A percentile compares a stretch with the other conserved stretches of the same genome.
These are phyloP conservation scores for Gnomoniopsis sp. DNA, from an alignment of 2,329 filamentous ascomycete genomes.

Conservation along the genomic window DNA sequence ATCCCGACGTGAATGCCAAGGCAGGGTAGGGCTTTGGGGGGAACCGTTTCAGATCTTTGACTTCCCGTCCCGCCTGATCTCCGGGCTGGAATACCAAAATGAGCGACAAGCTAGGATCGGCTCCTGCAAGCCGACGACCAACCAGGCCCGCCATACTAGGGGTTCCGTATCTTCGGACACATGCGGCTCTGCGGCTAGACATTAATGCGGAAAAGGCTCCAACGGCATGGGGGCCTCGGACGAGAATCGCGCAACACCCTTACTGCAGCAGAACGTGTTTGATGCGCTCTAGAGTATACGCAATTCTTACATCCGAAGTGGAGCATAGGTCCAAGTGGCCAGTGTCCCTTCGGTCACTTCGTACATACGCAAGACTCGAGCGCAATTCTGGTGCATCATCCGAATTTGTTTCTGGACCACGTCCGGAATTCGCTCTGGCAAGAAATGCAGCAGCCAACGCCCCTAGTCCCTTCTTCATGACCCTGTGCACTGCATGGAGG, in stretches of 20 bases:
- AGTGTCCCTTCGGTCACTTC: neutral
- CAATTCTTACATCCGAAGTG: neutral
- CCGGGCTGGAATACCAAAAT: neutral
- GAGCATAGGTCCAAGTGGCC: neutral
- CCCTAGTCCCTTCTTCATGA: neutral
- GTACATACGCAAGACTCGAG: neutral
- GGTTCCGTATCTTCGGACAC: neutral
- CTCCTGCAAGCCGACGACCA: neutral
- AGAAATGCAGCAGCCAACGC: neutral
- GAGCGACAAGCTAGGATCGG: neutral
- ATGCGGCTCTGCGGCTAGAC: neutral
- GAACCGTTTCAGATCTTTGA: conserved; percentile 15
- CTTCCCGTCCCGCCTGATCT: conserved; percentile 3
- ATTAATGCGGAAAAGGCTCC: neutral
- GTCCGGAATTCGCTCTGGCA: neutral
- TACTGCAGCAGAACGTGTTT: neutral
- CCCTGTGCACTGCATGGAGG: neutral
- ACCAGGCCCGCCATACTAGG: too few species aligned
- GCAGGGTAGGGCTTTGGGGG: neutral
- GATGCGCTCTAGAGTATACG: neutral
- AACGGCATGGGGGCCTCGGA: neutral
- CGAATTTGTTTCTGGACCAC: neutral
- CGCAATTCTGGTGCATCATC: conserved; percentile 3
- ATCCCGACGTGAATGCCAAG: conserved; percentile 21
- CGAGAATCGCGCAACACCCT: neutral